phyloP scores from a whole-genome alignment of 2,329 filamentous ascomycete genomes.

The Talaromyces sp. region DNA sequence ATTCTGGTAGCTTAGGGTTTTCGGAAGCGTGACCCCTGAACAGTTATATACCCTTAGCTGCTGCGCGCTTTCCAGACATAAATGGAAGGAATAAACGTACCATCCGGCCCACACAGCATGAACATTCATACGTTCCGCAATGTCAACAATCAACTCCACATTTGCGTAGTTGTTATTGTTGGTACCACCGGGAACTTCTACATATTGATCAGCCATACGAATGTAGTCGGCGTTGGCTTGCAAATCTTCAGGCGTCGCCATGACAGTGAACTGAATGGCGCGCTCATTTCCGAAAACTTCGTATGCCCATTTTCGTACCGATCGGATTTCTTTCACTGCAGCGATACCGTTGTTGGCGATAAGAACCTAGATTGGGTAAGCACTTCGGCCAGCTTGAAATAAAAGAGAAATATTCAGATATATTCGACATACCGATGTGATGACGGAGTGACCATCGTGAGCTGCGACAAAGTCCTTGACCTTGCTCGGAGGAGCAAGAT shows the following conservation, averaged over 20 bases:
- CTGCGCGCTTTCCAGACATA: background rate
- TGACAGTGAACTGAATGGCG: conserved; percentile 98
- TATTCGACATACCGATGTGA: conserved; percentile 73
- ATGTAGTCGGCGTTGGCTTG: conserved; percentile 98
- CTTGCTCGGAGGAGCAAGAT: conserved; percentile 72
- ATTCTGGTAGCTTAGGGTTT: conserved; percentile 96
- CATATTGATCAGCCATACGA: conserved; percentile 98
- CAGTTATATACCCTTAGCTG: conserved; percentile 4
- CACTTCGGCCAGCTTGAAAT: background rate
- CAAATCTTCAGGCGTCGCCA: conserved; percentile 98
- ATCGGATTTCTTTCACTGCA: conserved; percentile 98
- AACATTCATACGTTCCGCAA: conserved; percentile 96
- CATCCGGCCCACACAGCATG: conserved; percentile 99
- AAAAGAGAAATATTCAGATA: no score
- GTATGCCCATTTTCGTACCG: conserved; percentile 99
- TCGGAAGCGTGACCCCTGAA: conserved; percentile 91
- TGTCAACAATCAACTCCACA: conserved; percentile 96
- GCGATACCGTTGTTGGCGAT: conserved; percentile 99
- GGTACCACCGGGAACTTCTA: conserved; percentile 82
- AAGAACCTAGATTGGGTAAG: conserved; percentile 62
- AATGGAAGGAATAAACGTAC: conserved; percentile 48
- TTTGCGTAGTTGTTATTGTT: conserved; percentile 99
- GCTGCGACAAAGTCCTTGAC: conserved; percentile 94
- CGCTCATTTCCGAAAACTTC: conserved; percentile 98
- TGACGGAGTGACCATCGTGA: conserved; percentile 93